These are phyloP conservation scores for Macrophomina phaseolina DNA, from an alignment of 2,329 filamentous ascomycete species.

Conservation along the genomic window DNA sequence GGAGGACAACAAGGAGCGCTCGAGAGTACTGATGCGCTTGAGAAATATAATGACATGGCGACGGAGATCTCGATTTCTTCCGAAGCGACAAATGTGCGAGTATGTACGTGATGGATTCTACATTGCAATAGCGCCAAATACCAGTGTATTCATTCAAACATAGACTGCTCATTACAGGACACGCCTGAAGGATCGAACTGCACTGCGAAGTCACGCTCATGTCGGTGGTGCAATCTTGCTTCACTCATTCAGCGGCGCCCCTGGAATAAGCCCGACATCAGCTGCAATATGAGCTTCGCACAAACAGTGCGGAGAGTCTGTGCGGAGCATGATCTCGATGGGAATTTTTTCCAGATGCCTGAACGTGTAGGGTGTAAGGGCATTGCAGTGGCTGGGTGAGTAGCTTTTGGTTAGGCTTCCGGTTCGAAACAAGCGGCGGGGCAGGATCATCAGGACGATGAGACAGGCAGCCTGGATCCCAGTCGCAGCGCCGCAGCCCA, in stretches of 20 bases:
- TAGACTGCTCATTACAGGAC: no score
- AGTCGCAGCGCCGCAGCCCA: constrained; percentile 12
- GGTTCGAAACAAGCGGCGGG: constrained; percentile 14
- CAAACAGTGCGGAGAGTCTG: background rate
- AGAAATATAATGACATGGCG: background rate
- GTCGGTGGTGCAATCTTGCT: no score
- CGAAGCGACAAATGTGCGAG: background rate
- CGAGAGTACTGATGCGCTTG: constrained; percentile 14
- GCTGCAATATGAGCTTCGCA: background rate
- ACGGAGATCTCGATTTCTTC: background rate
- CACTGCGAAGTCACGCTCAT: no score
- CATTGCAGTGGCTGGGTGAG: constrained; percentile 9
- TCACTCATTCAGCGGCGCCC: no score
- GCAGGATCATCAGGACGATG: constrained; percentile 16
- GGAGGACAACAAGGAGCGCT: constrained; percentile 35
- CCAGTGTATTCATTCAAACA: no score
- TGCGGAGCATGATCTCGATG: background rate
- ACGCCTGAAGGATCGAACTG: no score
- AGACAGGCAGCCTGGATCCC: constrained; percentile 14
- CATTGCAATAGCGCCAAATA: no score
- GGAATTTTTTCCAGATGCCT: background rate
- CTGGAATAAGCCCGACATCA: background rate
- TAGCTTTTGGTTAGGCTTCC: constrained; percentile 16
- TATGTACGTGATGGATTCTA: background rate
- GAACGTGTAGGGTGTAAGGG: background rate